Evolutionary conservation across 345 rosid genomes (phyloP).

Genomic region (Acer negundo): DNA sequence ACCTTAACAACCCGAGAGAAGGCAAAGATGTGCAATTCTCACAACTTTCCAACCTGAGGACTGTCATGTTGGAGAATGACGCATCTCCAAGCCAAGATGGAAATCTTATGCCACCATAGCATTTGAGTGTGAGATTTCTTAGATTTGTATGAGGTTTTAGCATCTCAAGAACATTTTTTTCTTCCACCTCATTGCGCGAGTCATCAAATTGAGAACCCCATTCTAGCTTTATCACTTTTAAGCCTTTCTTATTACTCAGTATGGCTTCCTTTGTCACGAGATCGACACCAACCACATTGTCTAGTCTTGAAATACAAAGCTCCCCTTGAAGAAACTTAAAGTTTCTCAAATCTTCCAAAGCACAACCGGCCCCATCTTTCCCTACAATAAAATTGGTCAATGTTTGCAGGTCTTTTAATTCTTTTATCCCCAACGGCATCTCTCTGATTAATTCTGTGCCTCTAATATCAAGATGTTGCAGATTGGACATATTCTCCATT

Average conservation of each 20-base stretch:
- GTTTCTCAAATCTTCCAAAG: constrained; percentile 5
- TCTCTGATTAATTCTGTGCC: neutral
- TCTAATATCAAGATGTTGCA: neutral
- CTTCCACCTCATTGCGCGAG: neutral
- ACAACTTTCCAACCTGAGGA: constrained; percentile 26
- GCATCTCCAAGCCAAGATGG: constrained; percentile 42
- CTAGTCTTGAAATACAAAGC: neutral
- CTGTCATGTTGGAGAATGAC: constrained; percentile 26
- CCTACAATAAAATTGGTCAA: constrained; percentile 12
- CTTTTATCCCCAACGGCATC: neutral
- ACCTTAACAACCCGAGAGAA: neutral
- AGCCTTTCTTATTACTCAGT: constrained; percentile 27
- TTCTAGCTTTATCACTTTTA: constrained; percentile 30
- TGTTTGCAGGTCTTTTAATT: neutral
- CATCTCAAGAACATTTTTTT: neutral
- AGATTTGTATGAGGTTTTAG: neutral
- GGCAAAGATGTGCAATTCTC: neutral
- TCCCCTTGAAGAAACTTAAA: neutral
- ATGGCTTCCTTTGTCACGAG: constrained; percentile 24
- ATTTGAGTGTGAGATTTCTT: neutral
- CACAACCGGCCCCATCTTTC: neutral
- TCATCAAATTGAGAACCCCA: constrained; percentile 22
- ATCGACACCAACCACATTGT: neutral
- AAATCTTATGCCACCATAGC: constrained; percentile 12
- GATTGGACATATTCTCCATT: too few species aligned